Evolutionary conservation across 768 basidiomycete species (phyloP).

Genomic region (Podaxis sp.): DNA sequence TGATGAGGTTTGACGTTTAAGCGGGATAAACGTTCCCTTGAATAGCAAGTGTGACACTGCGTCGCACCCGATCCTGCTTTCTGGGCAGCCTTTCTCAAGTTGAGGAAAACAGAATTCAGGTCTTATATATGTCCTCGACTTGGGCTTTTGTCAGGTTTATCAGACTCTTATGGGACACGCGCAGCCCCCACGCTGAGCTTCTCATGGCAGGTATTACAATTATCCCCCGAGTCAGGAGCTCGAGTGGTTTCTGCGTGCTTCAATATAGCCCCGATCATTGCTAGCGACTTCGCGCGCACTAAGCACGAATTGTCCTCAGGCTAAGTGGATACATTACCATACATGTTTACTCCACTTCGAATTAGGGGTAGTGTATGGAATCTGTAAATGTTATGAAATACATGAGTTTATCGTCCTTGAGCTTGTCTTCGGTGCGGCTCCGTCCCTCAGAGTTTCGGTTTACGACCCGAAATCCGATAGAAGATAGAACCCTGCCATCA

Average conservation of each 20-base stretch:
- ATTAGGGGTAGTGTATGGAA: too few species aligned
- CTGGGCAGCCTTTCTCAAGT: background rate
- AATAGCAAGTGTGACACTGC: background rate
- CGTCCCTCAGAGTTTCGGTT: background rate
- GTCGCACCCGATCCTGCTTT: background rate
- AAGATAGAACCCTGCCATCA: constrained; percentile 32
- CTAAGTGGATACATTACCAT: too few species aligned
- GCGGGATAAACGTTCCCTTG: background rate
- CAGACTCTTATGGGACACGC: background rate
- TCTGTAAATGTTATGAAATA: background rate
- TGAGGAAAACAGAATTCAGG: background rate
- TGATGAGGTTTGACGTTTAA: background rate
- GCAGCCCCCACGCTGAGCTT: too few species aligned
- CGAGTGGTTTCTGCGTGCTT: too few species aligned
- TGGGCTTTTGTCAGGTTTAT: background rate
- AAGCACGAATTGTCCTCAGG: too few species aligned
- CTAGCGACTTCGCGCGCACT: too few species aligned
- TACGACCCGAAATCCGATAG: constrained; percentile 31
- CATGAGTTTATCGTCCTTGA: background rate
- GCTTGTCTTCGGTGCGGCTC: background rate
- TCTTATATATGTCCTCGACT: background rate
- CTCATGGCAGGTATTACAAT: too few species aligned
- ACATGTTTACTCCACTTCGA: too few species aligned
- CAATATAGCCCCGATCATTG: too few species aligned
- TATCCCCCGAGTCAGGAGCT: too few species aligned